Conservation (phyloP, 257 asterid species). For the Solanum ossicruentum region DNA sequence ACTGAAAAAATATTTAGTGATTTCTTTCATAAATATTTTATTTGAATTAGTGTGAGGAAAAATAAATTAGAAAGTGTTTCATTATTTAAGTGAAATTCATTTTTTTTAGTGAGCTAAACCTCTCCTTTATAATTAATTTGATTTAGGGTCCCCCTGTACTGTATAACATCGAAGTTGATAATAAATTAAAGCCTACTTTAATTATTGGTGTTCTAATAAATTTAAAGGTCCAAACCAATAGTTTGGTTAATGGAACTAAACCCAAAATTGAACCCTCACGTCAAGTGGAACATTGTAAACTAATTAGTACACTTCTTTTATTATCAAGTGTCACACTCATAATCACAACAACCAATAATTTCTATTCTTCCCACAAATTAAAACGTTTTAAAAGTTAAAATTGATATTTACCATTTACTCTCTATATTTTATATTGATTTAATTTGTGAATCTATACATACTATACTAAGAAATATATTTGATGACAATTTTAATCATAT, state of each 20-base stretch:
- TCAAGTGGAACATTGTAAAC: background rate
- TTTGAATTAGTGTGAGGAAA: too few species aligned
- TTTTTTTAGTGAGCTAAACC: background rate
- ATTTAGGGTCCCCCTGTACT: background rate
- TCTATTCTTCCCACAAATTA: background rate
- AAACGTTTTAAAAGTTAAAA: background rate
- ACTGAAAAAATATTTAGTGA: too few species aligned
- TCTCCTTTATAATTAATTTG: background rate
- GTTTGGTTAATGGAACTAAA: background rate
- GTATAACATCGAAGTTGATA: background rate
- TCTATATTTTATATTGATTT: too few species aligned
- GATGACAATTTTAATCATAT: too few species aligned
- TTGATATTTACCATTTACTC: too few species aligned
- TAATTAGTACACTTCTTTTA: background rate
- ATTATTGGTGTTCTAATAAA: background rate
- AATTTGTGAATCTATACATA: too few species aligned
- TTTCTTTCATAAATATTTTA: too few species aligned
- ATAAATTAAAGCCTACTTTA: background rate
- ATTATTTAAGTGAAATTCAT: too few species aligned
- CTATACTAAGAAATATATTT: too few species aligned
- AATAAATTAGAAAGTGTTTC: too few species aligned
- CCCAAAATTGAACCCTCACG: background rate
- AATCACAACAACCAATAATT: background rate
- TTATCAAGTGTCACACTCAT: background rate
- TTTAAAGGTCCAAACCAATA: background rate